Evolutionary conservation across 2,329 filamentous ascomycete genomes (phyloP), one percentile per base, ranked within the genome.

Genomic region (Periconia sp.): DNA sequence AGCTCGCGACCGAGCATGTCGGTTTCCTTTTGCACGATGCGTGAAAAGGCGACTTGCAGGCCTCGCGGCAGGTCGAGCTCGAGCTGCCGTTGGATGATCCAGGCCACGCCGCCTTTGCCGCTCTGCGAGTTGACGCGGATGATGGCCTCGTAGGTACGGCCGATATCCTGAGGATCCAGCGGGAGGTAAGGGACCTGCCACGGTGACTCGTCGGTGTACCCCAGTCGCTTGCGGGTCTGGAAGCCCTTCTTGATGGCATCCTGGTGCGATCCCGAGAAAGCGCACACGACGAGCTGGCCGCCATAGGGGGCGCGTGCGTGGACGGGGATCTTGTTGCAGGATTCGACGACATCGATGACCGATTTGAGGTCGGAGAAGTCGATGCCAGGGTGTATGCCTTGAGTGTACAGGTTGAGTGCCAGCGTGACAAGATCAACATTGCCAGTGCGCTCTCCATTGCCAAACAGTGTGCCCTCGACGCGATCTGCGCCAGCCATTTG

Each of bases 51-150:
- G 60, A 97, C 83, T 76, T 97, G 93, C 48, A 97, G 83, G 49
- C 92, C 92, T 58, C 94, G 90, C 15, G 94, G 94, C 48, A 97
- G 85, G 74, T 97, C 94, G 66, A 97, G 88, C 69, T 94, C 85
- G 57, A 97, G 85, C 68, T 91, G 88, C 64, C 89, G 88, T 71
- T 92, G 87, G 71, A 97, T 92, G 70, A 97, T 90, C 90, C 91
- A 97, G 47, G 93, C 92, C 55, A 91, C 88, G 64, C 94, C 94
- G 57, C 93, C 93, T 79, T 99, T 97, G 61, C 93, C 93, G 65
- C 86, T 91, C 74, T 97, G 93, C 17, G 91, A 96, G 81, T 97
- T 99, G 83, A 97, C 93, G 55, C 93, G 90, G 71, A 97, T 97
- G 70, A 97, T 89, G 54, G 93, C 93, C 77, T 97, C 92, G 83